Base-by-base conservation (phyloP, 2,329 filamentous ascomycete genomes). In the Colletotrichum aenigma region DNA sequence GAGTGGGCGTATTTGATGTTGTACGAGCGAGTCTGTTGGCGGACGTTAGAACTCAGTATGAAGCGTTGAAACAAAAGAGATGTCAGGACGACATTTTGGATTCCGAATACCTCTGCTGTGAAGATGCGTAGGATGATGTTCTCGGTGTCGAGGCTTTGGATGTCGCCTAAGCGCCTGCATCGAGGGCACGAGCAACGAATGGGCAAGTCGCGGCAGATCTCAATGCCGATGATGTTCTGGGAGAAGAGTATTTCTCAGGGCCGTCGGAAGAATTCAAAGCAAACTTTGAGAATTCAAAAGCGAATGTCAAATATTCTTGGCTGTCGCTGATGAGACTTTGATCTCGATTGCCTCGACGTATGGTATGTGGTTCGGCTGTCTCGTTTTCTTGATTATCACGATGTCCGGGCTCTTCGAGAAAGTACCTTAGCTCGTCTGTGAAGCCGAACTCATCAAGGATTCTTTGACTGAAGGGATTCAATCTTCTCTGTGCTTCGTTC, bases 301-400 rank as follows among this genome's bases (percentile, higher is more conserved):
- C n/a, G 43, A 0, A 7, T 6, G n/a, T 21, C 18, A 3, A 48
- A 7, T 1, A 48, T 0, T 12, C 10, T 4, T n/a, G 5, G 10
- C 43, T 48, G 5, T 48, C n/a, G n/a, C 6, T 21, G 6, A 48
- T 48, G n/a, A 10, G n/a, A 4, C 43, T 0, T 48, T n/a, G n/a
- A 48, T 21, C 10, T 48, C n/a, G 43, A 6, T n/a, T 43, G 18
- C 2, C 18, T 12, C 0, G 43, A 21, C 6, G 1, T 48, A 3
- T n/a, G 43, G n/a, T n/a, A 21, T 6, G 0, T 13, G 9, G 2
- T 48, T 21, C n/a, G n/a, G 10, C 18, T 7, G 4, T 48, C n/a
- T 13, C 1, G 43, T 13, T 21, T 2, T 0, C 43, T 4, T 21
- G 4, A 21, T 48, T 0, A 9, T 48, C n/a, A 48, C 43, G 9